Evolutionary conservation across 352 stramenopile genomes (phyloP).

Genomic region (Peronospora belbahrii): DNA sequence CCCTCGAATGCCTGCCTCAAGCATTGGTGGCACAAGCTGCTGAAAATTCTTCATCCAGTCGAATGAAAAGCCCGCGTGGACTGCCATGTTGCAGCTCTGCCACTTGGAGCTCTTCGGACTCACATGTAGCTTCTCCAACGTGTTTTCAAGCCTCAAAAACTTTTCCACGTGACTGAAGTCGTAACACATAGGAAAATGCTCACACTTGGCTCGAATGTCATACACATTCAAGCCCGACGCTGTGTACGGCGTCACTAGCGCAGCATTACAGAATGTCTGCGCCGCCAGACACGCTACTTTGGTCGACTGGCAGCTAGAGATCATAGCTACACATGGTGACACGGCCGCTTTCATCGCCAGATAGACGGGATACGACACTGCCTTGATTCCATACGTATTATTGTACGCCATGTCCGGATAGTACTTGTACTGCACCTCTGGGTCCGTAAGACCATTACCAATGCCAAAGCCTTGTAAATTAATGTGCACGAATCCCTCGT

Average conservation of each 20-base stretch:
- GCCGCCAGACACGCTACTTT: constrained; percentile 72
- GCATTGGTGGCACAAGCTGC: constrained; percentile 83
- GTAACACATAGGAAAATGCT: constrained; percentile 89
- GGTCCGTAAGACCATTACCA: constrained; percentile 94
- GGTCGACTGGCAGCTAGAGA: constrained; percentile 80
- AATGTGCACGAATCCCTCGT: constrained; percentile 53
- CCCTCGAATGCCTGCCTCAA: constrained; percentile 86
- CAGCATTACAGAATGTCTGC: constrained; percentile 87
- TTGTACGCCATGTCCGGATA: constrained; percentile 88
- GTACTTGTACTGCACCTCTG: constrained; percentile 85
- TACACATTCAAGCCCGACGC: constrained; percentile 63
- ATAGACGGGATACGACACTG: constrained; percentile 54
- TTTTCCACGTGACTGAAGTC: constrained; percentile 90
- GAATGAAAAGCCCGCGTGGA: constrained; percentile 88
- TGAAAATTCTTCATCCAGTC: constrained; percentile 98
- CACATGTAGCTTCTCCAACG: constrained; percentile 85
- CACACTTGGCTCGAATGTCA: constrained; percentile 91
- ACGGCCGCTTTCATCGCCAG: constrained; percentile 58
- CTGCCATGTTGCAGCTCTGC: constrained; percentile 92
- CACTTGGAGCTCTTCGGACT: constrained; percentile 75
- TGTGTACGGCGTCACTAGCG: constrained; percentile 53
- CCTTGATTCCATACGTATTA: constrained; percentile 79
- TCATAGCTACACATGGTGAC: constrained; percentile 61
- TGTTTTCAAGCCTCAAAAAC: constrained; percentile 78
- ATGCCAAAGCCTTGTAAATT: constrained; percentile 92